phyloP scores from a whole-genome alignment of 208 protist species.

The Leishmania major region DNA sequence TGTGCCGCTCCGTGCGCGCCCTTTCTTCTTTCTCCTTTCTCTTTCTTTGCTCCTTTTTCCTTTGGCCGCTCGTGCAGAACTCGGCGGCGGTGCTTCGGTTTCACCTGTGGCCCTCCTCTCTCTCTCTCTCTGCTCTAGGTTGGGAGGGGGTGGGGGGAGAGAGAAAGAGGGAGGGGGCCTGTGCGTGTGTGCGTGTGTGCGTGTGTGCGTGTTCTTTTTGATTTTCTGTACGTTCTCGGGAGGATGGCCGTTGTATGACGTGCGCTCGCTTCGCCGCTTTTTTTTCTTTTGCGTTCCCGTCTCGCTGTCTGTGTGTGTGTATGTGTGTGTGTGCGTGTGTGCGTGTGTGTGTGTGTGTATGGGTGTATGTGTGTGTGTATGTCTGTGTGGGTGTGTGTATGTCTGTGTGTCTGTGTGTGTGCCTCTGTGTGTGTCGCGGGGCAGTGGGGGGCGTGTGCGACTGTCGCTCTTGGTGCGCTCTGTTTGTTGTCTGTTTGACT shows the following conservation, averaged over 20 bases:
- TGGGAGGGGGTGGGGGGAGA: neutral
- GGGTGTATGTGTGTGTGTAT: too few relatives aligned
- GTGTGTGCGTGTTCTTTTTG: neutral
- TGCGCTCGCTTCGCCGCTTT: neutral
- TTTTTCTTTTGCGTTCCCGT: neutral
- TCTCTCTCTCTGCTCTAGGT: neutral
- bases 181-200: too few relatives aligned
- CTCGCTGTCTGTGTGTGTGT: neutral
- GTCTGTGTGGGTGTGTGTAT: too few relatives aligned
- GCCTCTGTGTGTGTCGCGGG: neutral
- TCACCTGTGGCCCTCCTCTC: neutral
- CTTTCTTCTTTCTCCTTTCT: neutral
- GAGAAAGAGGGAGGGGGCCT: neutral
- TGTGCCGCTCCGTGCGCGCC: neutral
- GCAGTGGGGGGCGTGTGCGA: neutral
- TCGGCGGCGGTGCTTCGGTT: neutral
- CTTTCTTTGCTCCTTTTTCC: neutral
- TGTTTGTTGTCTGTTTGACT: neutral
- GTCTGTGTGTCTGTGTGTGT: neutral
- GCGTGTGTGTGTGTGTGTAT: too few relatives aligned
- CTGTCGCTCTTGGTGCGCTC: slow-evolving; percentile 8
- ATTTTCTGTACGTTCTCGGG: neutral
- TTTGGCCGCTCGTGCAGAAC: neutral
- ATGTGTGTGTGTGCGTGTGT: neutral
- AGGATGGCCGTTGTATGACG: neutral